Conservation (phyloP, 768 basidiomycete species). For the Lentinula edodes region DNA sequence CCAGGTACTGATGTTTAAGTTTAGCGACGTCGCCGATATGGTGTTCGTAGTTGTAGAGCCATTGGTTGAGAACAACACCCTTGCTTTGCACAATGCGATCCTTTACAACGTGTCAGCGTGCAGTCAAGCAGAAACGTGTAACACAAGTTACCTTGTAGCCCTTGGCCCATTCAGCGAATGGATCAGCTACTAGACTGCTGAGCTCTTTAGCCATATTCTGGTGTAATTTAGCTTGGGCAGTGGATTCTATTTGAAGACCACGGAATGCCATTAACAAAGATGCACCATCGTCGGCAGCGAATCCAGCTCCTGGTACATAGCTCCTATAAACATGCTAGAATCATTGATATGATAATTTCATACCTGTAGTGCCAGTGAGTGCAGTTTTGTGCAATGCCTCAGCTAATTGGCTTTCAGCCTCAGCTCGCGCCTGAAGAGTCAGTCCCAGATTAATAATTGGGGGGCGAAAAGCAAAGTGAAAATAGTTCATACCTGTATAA, state of each 20-base stretch:
- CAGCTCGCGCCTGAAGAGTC: slow-evolving; percentile 56
- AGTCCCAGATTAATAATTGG: background rate
- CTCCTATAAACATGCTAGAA: slow-evolving; percentile 6
- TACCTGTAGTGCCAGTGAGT: slow-evolving; percentile 46
- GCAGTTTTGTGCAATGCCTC: slow-evolving; percentile 47
- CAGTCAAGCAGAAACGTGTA: slow-evolving; percentile 7
- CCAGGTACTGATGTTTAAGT: slow-evolving; percentile 71
- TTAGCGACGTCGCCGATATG: slow-evolving; percentile 62
- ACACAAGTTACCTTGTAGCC: slow-evolving; percentile 53
- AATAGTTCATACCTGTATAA: slow-evolving; percentile 64
- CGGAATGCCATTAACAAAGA: slow-evolving; percentile 76
- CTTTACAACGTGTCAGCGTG: slow-evolving; percentile 24
- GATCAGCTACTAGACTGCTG: slow-evolving; percentile 67
- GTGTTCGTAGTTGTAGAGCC: slow-evolving; percentile 67
- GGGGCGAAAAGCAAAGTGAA: background rate
- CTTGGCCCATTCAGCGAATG: slow-evolving; percentile 77
- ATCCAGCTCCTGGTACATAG: slow-evolving; percentile 47
- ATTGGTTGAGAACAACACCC: slow-evolving; percentile 54
- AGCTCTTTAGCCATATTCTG: slow-evolving; percentile 69
- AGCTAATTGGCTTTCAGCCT: slow-evolving; percentile 64
- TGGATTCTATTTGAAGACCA: slow-evolving; percentile 71
- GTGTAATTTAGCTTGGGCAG: slow-evolving; percentile 70
- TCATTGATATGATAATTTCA: background rate
- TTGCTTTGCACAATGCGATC: slow-evolving; percentile 58
- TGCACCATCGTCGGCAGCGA: slow-evolving; percentile 78